A percentile compares a stretch with the other conserved stretches of the same genome.
These are phyloP conservation scores for Fomitopsis serialis DNA, from an alignment of 768 basidiomycete species.

Conservation along the genomic window DNA sequence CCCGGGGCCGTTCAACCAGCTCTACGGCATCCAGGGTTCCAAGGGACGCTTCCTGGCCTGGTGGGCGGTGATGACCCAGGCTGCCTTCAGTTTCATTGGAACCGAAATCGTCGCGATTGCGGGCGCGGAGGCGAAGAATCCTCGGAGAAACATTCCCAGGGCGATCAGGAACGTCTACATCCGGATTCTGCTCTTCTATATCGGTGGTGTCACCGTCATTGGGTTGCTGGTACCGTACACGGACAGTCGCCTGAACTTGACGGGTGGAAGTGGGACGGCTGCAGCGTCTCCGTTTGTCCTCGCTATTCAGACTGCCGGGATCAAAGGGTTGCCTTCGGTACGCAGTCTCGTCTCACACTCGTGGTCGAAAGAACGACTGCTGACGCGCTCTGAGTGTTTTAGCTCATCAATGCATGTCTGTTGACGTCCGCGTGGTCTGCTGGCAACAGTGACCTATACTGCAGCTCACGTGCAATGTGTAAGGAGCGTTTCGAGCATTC, in stretches of 20 bases:
- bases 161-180: slow-evolving; percentile 42
- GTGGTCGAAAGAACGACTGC: neutral
- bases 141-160: slow-evolving; percentile 36
- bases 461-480: slow-evolving; percentile 35
- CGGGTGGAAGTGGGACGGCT: slow-evolving; percentile 33
- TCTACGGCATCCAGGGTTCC: slow-evolving; percentile 30
- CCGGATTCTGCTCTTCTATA: slow-evolving; percentile 45
- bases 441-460: slow-evolving; percentile 34
- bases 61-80: slow-evolving; percentile 52
- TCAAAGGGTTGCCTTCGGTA: slow-evolving; percentile 50
- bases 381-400: neutral
- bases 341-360: slow-evolving; percentile 5
- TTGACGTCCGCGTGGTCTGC: slow-evolving; percentile 36
- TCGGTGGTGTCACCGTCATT: slow-evolving; percentile 38
- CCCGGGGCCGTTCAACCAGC: slow-evolving; percentile 55
- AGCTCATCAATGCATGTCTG: slow-evolving; percentile 26
- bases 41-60: slow-evolving; percentile 47
- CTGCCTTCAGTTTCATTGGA: slow-evolving; percentile 56
- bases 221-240: slow-evolving; percentile 46
- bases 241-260: slow-evolving; percentile 35
- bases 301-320: slow-evolving; percentile 49
- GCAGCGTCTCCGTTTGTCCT: slow-evolving; percentile 54
- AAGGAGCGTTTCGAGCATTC: slow-evolving; percentile 1
- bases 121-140: slow-evolving; percentile 47
- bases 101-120: slow-evolving; percentile 48